These are phyloP conservation scores for Epichloe glyceriae DNA, from an alignment of 2,329 filamentous ascomycete genomes.

Conservation along the genomic window DNA sequence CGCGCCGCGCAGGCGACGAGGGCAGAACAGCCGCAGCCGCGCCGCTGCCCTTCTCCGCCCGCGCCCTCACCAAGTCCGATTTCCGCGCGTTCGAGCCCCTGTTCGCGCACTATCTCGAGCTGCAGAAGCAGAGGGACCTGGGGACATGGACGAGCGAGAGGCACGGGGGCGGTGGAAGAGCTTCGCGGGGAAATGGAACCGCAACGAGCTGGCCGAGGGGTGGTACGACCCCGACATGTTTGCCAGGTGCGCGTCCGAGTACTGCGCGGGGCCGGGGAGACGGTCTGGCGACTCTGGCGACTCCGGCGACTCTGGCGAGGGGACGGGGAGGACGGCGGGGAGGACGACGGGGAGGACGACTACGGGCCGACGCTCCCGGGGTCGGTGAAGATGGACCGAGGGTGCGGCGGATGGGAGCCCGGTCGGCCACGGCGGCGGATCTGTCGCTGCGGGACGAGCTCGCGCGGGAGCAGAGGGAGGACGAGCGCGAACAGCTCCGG, in stretches of 20 bases:
- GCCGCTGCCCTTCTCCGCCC: constrained; percentile 53
- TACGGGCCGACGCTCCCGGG: constrained; percentile 32
- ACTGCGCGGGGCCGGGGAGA: constrained; percentile 1
- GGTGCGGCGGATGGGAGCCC: constrained; percentile 31
- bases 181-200: constrained; percentile 86
- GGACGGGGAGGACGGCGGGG: constrained; percentile 5
- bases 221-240: constrained; percentile 84
- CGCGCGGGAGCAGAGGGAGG: constrained; percentile 33
- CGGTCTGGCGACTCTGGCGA: background rate
- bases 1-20: background rate
- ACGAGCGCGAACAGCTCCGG: constrained; percentile 43
- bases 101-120: constrained; percentile 73
- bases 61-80: constrained; percentile 55
- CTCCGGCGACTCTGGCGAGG: background rate
- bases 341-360: constrained; percentile 25
- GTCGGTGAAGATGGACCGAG: constrained; percentile 1
- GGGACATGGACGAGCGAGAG: constrained; percentile 60
- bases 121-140: constrained; percentile 68
- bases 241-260: constrained; percentile 20
- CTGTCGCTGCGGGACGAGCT: constrained; percentile 47
- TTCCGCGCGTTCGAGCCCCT: constrained; percentile 53
- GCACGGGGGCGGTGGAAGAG: constrained; percentile 82
- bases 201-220: constrained; percentile 69
- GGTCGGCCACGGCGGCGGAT: constrained; percentile 62
- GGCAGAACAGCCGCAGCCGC: too few species aligned